Percentiles rank a stretch among this genome's conserved stretches.
Evolutionary conservation across 768 basidiomycete genomes (phyloP).

Genomic region (Naganishia friedmannii): DNA sequence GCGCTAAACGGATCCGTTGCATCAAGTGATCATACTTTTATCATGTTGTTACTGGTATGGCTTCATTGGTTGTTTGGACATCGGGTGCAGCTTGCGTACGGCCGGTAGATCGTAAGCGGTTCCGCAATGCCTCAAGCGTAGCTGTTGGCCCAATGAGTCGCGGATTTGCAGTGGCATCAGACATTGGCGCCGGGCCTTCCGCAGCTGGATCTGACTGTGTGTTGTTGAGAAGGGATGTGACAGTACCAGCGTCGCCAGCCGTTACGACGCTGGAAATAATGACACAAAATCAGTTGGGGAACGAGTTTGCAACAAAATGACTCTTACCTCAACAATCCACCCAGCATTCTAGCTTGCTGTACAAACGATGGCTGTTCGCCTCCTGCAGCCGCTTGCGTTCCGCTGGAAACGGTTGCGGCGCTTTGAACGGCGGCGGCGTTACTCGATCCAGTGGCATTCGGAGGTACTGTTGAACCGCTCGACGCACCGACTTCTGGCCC

Average conservation of each 20-base stretch:
- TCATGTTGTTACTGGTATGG: no score
- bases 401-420: neutral
- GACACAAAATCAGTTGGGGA: neutral
- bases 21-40: no score
- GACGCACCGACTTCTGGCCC: no score
- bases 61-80: neutral
- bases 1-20: no score
- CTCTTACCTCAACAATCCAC: constrained; percentile 27
- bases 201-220: neutral
- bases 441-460: no score
- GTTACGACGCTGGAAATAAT: no score
- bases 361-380: constrained; percentile 10
- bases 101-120: constrained; percentile 3
- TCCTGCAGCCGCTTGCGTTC: neutral
- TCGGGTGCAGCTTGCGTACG: neutral
- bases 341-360: constrained; percentile 31
- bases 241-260: constrained; percentile 30
- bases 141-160: constrained; percentile 8
- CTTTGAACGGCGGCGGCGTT: neutral
- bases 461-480: no score
- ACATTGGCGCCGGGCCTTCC: neutral
- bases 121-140: constrained; percentile 6
- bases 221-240: constrained; percentile 24
- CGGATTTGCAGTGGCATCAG: neutral
- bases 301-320: no score